Base-by-base conservation (phyloP, 306 rosid species). In the Dalbergia oliveri region DNA sequence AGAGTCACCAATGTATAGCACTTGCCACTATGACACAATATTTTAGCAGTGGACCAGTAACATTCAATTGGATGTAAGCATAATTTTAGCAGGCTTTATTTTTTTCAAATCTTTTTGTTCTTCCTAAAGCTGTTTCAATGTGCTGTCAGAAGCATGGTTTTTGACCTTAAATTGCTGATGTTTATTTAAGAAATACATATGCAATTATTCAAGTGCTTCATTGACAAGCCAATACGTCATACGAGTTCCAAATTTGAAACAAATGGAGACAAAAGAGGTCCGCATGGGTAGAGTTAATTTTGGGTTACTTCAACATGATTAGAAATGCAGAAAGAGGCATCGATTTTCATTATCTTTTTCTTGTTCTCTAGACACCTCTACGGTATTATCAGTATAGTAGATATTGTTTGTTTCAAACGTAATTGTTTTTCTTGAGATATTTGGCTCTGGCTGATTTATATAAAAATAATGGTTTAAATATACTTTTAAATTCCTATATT, bases 31-130 rank as follows among this genome's bases (percentile, higher is more conserved):
- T 8, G 58, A 31, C 15, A 45, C 15, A 45, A 50, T 50, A 41
- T 60, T 37, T 49, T 76, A 11, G 12, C 15, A 26, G 69, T 73
- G 87, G 84, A 86, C 79, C 66, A 61, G 49, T 84, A 87, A 83
- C 81, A 33, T 39, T 88, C 35, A 61, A 49, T 39, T 31, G 62
- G 49, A 14, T 45, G 57, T 71, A 79, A 41, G 41, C 56, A 5
- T 14, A 43, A 16, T 66, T 41, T 58, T 14, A n/a, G 59, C 18
- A 50, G 5, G 0, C 11, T 11, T 31, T 26, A 26, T 51, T 15
- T 57, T 11, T 49, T 5, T 8, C 15, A 15, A 0, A 13, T 19
- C 1, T 16, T 45, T 64, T 33, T 45, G 1, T 0, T 47, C 26
- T 5, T 34, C 59, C 31, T 73, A 14, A 44, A 50, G 26, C 31